Base-by-base conservation (phyloP, 768 basidiomycete species). In the Rhizopogon salebrosus region DNA sequence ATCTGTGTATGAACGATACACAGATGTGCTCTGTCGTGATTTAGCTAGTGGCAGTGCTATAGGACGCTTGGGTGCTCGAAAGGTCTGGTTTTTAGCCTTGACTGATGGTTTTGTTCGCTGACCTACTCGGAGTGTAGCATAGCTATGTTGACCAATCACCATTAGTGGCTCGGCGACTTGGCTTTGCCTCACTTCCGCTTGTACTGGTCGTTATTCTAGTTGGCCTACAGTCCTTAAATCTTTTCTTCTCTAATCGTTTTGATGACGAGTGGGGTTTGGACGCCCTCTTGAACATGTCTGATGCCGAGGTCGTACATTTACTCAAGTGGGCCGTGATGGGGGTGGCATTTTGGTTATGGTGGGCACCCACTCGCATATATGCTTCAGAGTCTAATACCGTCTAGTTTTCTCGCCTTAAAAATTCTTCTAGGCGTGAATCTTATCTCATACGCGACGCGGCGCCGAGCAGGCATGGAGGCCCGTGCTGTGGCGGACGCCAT, bases 121-220 rank as follows among this genome's bases (percentile, higher is more conserved):
- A 48, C 40, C n/a, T n/a, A n/a, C n/a, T n/a, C n/a, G 9, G 3
- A 26, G 20, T 49, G 27, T 55, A 91, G 86, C 91, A 94, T 65
- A 78, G 87, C 2, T 93, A 95, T 54, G 91, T 97, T 18, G 97
- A 99, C 63, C 95, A 97, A 64, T 95, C 95, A 1, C 95, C 95
- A 6, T 78, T 95, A 5, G 92, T 98, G 29, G 91, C 95, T 1
- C 87, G 95, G 3, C 83, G 97, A 6, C 77, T 99, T 8, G 97
- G 97, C 14, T 97, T 98, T 66, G 89, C 97, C 2, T 84, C 94
- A 0, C 75, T 98, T 20, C 97, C 97, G 0, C 78, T 98, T 2
- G 92, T 93, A 0, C 91, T 91, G 22, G 76, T 98, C 16, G 80
- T 79, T 18, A 79, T 89, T 55, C 75, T 95, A 51, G 80, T 92